These are phyloP conservation scores for Endocalyx cinctus DNA, from an alignment of 2,329 filamentous ascomycete genomes.

Conservation along the genomic window DNA sequence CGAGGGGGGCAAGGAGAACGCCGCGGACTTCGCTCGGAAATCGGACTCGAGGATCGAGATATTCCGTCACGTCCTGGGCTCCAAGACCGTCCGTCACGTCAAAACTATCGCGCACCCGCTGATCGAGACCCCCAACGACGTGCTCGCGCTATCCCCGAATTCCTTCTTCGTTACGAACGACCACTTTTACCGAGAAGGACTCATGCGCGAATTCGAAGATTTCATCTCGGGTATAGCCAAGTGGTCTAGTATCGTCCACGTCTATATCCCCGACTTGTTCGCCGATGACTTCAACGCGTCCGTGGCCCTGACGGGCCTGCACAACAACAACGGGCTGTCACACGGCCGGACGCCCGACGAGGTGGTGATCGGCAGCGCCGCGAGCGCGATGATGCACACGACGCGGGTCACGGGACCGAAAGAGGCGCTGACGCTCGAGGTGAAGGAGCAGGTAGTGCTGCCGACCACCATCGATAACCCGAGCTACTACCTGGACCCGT, in stretches of 20 bases:
- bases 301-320: no score
- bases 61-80: constrained; percentile 48
- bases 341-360: no score
- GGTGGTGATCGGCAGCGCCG: no score
- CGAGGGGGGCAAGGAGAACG: no score
- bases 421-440: no score
- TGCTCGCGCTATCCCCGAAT: constrained; percentile 41
- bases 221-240: not conserved
- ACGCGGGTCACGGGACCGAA: no score
- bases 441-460: constrained; percentile 38
- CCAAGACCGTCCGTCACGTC: constrained; percentile 37
- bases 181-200: constrained; percentile 47
- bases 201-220: not conserved
- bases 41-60: constrained; percentile 52
- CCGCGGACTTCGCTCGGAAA: no score
- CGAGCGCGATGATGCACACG: no score
- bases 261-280: no score
- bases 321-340: no score
- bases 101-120: constrained; percentile 49
- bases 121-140: constrained; percentile 55
- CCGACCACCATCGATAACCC: constrained; percentile 53
- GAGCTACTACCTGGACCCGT: constrained; percentile 52
- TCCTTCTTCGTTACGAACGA: constrained; percentile 59
- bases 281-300: no score
- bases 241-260: not conserved